Evolutionary conservation across 768 basidiomycete species (phyloP).

Genomic region (Boletus subparvulus): DNA sequence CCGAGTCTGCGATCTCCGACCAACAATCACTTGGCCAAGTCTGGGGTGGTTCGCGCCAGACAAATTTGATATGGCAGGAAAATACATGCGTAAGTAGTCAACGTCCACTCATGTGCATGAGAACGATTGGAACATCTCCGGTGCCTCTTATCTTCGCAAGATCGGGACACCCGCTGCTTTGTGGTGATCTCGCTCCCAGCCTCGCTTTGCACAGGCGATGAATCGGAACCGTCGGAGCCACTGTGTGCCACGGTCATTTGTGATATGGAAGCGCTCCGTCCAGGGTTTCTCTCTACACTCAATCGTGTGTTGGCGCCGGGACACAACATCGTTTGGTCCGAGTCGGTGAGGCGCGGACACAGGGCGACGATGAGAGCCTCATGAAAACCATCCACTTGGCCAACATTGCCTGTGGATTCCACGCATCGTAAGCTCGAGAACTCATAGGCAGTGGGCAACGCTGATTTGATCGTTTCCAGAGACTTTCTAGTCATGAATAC

Average conservation of each 20-base stretch:
- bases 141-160: neutral
- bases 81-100: neutral
- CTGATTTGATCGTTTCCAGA: conserved; percentile 28
- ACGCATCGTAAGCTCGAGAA: conserved; percentile 47
- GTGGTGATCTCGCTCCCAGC: neutral
- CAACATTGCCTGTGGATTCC: conserved; percentile 69
- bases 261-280: conserved; percentile 36
- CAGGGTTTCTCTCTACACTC: conserved; percentile 54
- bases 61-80: neutral
- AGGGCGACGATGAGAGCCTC: conserved; percentile 53
- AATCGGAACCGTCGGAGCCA: conserved; percentile 3
- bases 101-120: neutral
- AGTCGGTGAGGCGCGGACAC: neutral
- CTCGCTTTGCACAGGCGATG: conserved; percentile 9
- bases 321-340: neutral
- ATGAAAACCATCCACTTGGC: conserved; percentile 60
- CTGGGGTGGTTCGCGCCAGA: too few relatives aligned
- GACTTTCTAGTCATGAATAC: conserved; percentile 67
- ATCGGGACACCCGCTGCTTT: too few relatives aligned
- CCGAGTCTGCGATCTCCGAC: neutral
- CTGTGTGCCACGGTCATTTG: conserved; percentile 49
- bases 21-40: neutral
- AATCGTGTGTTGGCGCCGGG: conserved; percentile 33
- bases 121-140: neutral
- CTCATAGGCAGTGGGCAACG: neutral